These are phyloP conservation scores for Penicillium desertorum DNA, from an alignment of 495 filamentous ascomycete genomes.

Conservation along the genomic window DNA sequence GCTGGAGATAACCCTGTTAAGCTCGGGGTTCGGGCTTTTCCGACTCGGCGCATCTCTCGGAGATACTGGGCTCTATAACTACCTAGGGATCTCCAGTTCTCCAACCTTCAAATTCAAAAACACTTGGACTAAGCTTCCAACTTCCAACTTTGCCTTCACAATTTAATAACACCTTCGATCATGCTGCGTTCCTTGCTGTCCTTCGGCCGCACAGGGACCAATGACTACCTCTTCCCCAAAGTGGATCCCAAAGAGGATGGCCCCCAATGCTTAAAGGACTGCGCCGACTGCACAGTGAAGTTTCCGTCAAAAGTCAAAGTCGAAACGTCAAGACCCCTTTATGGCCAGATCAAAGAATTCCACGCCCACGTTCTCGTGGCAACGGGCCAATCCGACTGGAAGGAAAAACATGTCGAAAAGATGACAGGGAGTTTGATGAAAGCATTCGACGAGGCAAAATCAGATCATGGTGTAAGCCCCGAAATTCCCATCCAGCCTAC, in stretches of 20 bases:
- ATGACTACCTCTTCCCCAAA: conserved; percentile 44
- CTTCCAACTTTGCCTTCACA: not conserved
- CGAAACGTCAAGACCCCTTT: conserved; percentile 71
- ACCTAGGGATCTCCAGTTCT: not conserved
- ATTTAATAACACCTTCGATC: not conserved
- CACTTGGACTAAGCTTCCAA: not conserved
- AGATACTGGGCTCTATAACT: conserved; percentile 13
- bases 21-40: conserved; percentile 18
- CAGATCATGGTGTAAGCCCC: conserved; percentile 66
- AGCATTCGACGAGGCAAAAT: conserved; percentile 66
- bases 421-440: conserved; percentile 92
- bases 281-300: conserved; percentile 70
- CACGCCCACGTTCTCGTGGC: conserved; percentile 85
- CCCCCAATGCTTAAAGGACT: conserved; percentile 83
- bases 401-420: conserved; percentile 68
- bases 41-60: conserved; percentile 9
- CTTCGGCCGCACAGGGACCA: conserved; percentile 23
- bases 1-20: not conserved
- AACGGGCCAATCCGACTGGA: conserved; percentile 92
- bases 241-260: conserved; percentile 72
- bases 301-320: conserved; percentile 73
- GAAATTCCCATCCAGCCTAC: not conserved
- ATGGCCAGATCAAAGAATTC: conserved; percentile 83
- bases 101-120: not conserved
- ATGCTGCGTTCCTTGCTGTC: conserved; percentile 44